Percentiles rank a stretch among this genome's conserved stretches.
These are phyloP conservation scores for Aaosphaeria arxii DNA, from an alignment of 2,329 filamentous ascomycete genomes.

Conservation along the genomic window DNA sequence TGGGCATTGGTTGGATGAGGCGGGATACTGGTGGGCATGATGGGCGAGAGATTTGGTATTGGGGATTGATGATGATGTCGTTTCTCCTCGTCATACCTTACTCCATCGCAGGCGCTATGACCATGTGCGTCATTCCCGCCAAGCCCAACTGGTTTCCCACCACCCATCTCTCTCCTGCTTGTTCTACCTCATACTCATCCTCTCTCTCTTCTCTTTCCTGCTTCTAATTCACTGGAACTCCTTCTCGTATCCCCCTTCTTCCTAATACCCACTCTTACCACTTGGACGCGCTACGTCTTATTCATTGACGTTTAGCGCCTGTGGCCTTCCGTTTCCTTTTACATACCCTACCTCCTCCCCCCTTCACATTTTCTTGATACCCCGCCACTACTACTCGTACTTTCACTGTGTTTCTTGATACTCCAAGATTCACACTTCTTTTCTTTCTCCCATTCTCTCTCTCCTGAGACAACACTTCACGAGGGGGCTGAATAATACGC, in stretches of 20 bases:
- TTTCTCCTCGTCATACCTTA: slow-evolving; percentile 2
- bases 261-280: not conserved
- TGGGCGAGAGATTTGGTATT: no score
- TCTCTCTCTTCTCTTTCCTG: not conserved
- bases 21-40: no score
- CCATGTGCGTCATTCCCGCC: slow-evolving; percentile 4
- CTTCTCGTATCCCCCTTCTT: slow-evolving; percentile 6
- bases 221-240: not conserved
- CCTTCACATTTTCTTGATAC: slow-evolving; percentile 5
- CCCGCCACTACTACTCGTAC: slow-evolving; percentile 1
- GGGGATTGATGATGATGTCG: not conserved
- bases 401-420: no score
- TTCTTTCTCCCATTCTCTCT: not conserved
- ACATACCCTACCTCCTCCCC: slow-evolving; percentile 10
- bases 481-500: no score
- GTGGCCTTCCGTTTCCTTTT: slow-evolving; percentile 7
- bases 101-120: not conserved
- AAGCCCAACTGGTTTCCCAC: not conserved
- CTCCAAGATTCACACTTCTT: not conserved
- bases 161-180: not conserved
- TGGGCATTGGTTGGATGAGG: no score
- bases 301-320: not conserved
- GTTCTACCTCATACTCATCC: not conserved
- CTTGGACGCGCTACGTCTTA: not conserved
- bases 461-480: not conserved